These are phyloP conservation scores for Coffea eugenioides DNA, from an alignment of 257 asterid genomes.

Conservation along the genomic window DNA sequence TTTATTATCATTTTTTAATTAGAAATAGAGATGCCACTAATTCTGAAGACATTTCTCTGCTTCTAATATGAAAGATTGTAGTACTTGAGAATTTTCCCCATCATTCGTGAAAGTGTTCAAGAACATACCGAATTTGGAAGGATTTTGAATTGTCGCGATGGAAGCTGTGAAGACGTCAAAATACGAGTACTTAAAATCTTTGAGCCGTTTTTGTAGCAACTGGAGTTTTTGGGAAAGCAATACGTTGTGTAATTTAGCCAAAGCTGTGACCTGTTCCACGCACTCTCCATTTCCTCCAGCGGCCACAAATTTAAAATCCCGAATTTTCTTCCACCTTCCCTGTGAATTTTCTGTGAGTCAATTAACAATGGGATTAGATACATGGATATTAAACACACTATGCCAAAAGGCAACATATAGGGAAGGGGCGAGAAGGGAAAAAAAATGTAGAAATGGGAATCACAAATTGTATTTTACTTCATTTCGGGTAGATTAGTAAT, in stretches of 20 bases:
- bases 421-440: too few species aligned
- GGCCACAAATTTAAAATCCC: slow-evolving; percentile 5
- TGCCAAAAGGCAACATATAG: too few species aligned
- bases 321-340: slow-evolving; percentile 29
- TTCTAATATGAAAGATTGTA: too few species aligned
- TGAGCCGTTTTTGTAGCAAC: slow-evolving; percentile 3
- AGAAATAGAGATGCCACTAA: too few species aligned
- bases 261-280: slow-evolving; percentile 4
- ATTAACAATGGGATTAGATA: too few species aligned
- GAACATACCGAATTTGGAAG: slow-evolving; percentile 16
- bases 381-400: too few species aligned
- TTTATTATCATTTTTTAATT: too few species aligned
- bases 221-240: background rate
- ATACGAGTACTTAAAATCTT: slow-evolving; percentile 18
- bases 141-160: background rate
- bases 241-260: slow-evolving; percentile 11
- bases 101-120: background rate
- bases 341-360: slow-evolving; percentile 18
- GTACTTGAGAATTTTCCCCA: too few species aligned
- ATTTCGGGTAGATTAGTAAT: too few species aligned
- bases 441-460: too few species aligned
- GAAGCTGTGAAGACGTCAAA: slow-evolving; percentile 7
- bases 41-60: too few species aligned
- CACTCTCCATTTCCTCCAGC: slow-evolving; percentile 10
- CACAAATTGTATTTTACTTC: too few species aligned